These are phyloP conservation scores for Aureobasidium sp. DNA, from an alignment of 2,329 filamentous ascomycete species.

Conservation along the genomic window DNA sequence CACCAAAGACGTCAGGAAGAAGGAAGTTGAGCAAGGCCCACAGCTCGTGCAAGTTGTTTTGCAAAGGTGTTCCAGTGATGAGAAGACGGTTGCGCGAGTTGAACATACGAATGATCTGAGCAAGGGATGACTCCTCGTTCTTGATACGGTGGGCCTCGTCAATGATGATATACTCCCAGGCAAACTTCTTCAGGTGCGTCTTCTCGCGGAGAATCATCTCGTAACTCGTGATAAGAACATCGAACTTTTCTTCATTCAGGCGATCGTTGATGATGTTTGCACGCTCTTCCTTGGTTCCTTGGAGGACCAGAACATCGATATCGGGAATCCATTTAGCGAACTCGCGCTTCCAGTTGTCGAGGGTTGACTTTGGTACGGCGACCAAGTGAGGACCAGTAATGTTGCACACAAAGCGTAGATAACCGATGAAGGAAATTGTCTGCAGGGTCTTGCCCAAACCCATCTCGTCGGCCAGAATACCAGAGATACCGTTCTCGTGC, in stretches of 20 bases:
- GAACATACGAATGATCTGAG: constrained; percentile 93
- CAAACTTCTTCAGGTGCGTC: constrained; percentile 89
- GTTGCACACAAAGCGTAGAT: constrained; percentile 81
- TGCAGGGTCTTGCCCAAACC: constrained; percentile 95
- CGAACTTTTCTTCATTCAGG: constrained; percentile 89
- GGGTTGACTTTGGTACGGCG: constrained; percentile 88
- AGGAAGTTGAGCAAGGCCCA: constrained; percentile 97
- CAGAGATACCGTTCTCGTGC: constrained; percentile 97
- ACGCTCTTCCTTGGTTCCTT: constrained; percentile 92
- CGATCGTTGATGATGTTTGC: constrained; percentile 81
- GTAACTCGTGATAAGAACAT: constrained; percentile 97
- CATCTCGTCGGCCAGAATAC: constrained; percentile 98
- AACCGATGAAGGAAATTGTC: constrained; percentile 94
- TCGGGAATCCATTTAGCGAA: constrained; percentile 93
- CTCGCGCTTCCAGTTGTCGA: constrained; percentile 98
- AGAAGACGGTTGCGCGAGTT: constrained; percentile 89
- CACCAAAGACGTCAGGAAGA: constrained; percentile 95
- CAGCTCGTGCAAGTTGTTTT: constrained; percentile 96
- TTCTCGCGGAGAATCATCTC: constrained; percentile 98
- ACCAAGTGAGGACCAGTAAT: constrained; percentile 89
- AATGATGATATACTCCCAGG: constrained; percentile 99
- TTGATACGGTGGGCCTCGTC: constrained; percentile 98
- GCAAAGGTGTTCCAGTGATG: constrained; percentile 92
- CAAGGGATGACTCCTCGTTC: constrained; percentile 95
- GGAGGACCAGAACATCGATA: constrained; percentile 85